Evolutionary conservation across 257 asterid genomes (phyloP).

Genomic region (Solanum pennellii): DNA sequence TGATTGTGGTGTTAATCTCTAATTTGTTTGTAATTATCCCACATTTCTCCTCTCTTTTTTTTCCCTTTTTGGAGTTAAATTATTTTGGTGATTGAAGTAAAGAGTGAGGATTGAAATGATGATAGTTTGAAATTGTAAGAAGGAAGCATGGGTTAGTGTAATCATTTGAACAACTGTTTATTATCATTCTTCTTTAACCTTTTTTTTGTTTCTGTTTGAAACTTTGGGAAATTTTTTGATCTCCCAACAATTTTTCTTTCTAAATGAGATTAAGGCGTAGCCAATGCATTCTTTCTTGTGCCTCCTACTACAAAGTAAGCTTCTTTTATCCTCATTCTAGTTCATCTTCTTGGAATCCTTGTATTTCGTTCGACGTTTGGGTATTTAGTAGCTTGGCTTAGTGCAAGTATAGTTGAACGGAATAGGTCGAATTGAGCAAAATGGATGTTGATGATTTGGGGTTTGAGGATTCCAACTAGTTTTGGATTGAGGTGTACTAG

Average conservation of each 20-base stretch:
- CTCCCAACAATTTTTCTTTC: slow-evolving; percentile 12
- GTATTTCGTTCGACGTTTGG: background rate
- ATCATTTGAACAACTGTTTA: slow-evolving; percentile 36
- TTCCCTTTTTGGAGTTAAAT: background rate
- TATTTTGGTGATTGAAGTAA: background rate
- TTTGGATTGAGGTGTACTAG: background rate
- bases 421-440: background rate
- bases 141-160: slow-evolving; percentile 52
- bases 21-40: slow-evolving; percentile 12
- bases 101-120: slow-evolving; percentile 23
- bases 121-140: slow-evolving; percentile 45
- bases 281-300: slow-evolving; percentile 67
- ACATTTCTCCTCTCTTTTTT: background rate
- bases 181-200: slow-evolving; percentile 14
- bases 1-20: slow-evolving; percentile 64
- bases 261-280: slow-evolving; percentile 66
- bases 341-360: background rate
- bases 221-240: slow-evolving; percentile 16
- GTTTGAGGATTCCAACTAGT: background rate
- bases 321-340: background rate
- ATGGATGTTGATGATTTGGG: background rate
- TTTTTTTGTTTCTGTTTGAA: slow-evolving; percentile 18
- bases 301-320: slow-evolving; percentile 60
- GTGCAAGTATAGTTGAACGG: background rate
- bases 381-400: background rate